These are phyloP conservation scores for Pseudogymnoascus sp. DNA, from an alignment of 2,329 filamentous ascomycete genomes.

Conservation along the genomic window DNA sequence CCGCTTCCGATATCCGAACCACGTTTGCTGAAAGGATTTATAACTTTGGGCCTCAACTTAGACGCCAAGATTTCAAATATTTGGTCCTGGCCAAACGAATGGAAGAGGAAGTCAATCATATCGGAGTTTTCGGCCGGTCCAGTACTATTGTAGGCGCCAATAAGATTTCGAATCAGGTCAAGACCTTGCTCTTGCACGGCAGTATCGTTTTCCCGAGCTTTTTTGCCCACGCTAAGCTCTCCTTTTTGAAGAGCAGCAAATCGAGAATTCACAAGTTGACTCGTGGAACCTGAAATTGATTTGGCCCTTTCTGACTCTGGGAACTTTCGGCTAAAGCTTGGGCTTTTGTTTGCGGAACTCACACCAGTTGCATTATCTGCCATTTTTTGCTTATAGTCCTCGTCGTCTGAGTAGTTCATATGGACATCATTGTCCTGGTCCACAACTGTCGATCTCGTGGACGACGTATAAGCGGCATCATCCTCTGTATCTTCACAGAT, in stretches of 20 bases:
- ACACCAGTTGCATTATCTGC: not conserved
- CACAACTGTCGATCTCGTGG: conserved; percentile 24
- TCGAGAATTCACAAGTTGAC: conserved; percentile 46
- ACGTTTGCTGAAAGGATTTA: conserved; percentile 48
- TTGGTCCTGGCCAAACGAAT: conserved; percentile 65
- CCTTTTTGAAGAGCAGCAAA: conserved; percentile 52
- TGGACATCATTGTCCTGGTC: conserved; percentile 55
- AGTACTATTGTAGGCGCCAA: conserved; percentile 55
- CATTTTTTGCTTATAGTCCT: conserved; percentile 20
- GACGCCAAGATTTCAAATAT: conserved; percentile 75
- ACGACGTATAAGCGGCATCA: conserved; percentile 16
- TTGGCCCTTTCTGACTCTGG: not conserved
- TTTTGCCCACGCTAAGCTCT: conserved; percentile 61
- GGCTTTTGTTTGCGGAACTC: not conserved
- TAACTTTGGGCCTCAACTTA: conserved; percentile 62
- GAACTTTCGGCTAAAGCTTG: not conserved
- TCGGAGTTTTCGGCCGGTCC: conserved; percentile 48
- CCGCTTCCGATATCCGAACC: conserved; percentile 21
- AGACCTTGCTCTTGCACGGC: conserved; percentile 87
- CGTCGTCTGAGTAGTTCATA: conserved; percentile 45
- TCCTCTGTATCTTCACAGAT: conserved; percentile 62
- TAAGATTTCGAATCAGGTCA: conserved; percentile 83
- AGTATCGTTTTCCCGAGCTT: conserved; percentile 69
- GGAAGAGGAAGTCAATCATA: conserved; percentile 83
- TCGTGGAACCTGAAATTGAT: conserved; percentile 17